Percentiles rank a stretch among this genome's conserved stretches.
phyloP scores from a whole-genome alignment of 2,329 filamentous ascomycete genomes.

The Colletotrichum tabaci region DNA sequence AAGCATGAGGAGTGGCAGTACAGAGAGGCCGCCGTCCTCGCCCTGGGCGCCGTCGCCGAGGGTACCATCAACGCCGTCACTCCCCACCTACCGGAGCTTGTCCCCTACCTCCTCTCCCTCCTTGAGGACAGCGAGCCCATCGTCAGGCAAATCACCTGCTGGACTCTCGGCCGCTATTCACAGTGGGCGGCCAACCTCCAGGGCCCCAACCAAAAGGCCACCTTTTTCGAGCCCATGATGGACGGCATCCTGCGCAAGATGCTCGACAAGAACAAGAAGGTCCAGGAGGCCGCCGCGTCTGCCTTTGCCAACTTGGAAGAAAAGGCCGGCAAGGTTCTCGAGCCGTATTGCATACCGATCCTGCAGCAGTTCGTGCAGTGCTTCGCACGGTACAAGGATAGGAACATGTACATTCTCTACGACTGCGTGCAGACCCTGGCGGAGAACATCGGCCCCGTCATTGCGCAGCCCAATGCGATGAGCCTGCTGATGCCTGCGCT shows the following conservation, averaged over 20 bases:
- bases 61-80: constrained; percentile 92
- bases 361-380: constrained; percentile 93
- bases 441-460: constrained; percentile 86
- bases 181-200: constrained; percentile 87
- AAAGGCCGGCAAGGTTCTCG: constrained; percentile 85
- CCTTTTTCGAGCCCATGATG: constrained; percentile 96
- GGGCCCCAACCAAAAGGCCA: constrained; percentile 76
- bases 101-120: constrained; percentile 90
- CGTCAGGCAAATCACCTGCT: constrained; percentile 96
- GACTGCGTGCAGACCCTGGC: constrained; percentile 98
- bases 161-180: constrained; percentile 95
- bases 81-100: constrained; percentile 90
- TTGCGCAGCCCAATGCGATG: constrained; percentile 87
- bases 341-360: constrained; percentile 91
- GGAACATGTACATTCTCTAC: constrained; percentile 99
- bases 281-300: constrained; percentile 95
- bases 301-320: constrained; percentile 97
- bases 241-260: constrained; percentile 94
- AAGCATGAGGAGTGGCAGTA: constrained; percentile 92
- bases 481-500: constrained; percentile 93
- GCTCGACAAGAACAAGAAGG: constrained; percentile 97
- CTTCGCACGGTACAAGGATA: constrained; percentile 96
- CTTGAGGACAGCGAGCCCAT: constrained; percentile 89
- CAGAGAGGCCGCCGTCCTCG: constrained; percentile 93
- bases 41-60: constrained; percentile 93